These are phyloP conservation scores for Pichia kluyveri DNA, from an alignment of 805 yeast species.

Conservation along the genomic window DNA sequence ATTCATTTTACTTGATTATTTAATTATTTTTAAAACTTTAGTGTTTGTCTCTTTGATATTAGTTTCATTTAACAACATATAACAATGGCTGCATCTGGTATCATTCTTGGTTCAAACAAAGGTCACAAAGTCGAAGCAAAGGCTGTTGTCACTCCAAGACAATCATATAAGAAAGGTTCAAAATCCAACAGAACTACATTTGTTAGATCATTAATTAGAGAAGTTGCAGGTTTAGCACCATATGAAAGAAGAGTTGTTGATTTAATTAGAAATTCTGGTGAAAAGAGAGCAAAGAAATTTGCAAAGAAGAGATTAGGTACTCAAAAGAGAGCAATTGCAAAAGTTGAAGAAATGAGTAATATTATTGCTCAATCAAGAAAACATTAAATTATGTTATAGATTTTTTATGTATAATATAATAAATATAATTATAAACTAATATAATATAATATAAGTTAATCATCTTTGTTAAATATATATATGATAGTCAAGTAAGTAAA, in stretches of 20 bases:
- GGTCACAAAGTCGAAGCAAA: slow-evolving; percentile 92
- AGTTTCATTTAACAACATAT: background rate
- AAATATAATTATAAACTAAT: no score
- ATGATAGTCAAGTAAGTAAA: no score
- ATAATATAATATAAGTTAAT: no score
- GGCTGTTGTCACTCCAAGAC: slow-evolving; percentile 70
- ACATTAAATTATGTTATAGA: slow-evolving; percentile 41
- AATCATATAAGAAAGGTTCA: slow-evolving; percentile 95
- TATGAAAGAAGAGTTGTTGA: slow-evolving; percentile 99
- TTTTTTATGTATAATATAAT: no score
- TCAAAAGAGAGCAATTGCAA: slow-evolving; percentile 98
- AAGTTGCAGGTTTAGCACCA: slow-evolving; percentile 98
- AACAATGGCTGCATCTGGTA: slow-evolving; percentile 63
- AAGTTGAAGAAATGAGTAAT: slow-evolving; percentile 97
- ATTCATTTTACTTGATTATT: no score
- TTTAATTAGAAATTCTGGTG: slow-evolving; percentile 99
- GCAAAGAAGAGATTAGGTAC: slow-evolving; percentile 99
- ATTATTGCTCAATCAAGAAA: slow-evolving; percentile 96
- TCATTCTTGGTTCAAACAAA: slow-evolving; percentile 98
- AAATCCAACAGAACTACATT: slow-evolving; percentile 90
- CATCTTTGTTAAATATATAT: no score
- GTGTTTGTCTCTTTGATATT: no score
- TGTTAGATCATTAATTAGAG: slow-evolving; percentile 92
- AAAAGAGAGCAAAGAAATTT: slow-evolving; percentile 99
- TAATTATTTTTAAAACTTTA: no score